phyloP scores from a whole-genome alignment of 176 grass and related monocot species.

The Aegilops umbellulata region DNA sequence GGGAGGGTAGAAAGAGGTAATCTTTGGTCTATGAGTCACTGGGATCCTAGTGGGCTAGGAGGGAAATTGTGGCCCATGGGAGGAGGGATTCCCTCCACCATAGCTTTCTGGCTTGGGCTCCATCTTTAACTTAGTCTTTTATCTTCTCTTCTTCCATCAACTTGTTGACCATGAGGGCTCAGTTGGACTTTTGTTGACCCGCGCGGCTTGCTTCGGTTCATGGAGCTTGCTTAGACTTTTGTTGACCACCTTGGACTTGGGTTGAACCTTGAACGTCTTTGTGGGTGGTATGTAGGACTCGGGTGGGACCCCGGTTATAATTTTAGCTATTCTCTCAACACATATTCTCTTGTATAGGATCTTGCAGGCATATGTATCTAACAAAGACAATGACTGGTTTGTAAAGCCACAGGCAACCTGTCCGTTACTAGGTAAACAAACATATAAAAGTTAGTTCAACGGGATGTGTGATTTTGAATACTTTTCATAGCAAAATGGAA shows the following conservation, averaged over 20 bases:
- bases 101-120: not conserved
- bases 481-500: not conserved
- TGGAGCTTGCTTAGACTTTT: not conserved
- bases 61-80: not conserved
- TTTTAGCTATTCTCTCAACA: not conserved
- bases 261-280: not conserved
- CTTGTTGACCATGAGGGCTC: not conserved
- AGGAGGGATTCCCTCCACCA: not conserved
- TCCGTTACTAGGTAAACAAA: slow-evolving; percentile 6
- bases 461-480: not conserved
- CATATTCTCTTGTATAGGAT: not conserved
- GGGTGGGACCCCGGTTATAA: not conserved
- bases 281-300: not conserved
- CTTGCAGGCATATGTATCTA: slow-evolving; percentile 2
- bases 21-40: not conserved
- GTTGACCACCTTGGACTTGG: not conserved
- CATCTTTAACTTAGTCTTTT: not conserved
- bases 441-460: slow-evolving; percentile 1
- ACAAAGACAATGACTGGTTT: not conserved
- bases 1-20: not conserved
- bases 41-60: not conserved
- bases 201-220: not conserved
- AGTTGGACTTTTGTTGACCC: not conserved
- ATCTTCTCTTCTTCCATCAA: not conserved
- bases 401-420: not conserved